Evolutionary conservation across 2,329 filamentous ascomycete genomes (phyloP), one percentile per base, ranked within the genome.

Genomic region (Colletotrichum somersetense): DNA sequence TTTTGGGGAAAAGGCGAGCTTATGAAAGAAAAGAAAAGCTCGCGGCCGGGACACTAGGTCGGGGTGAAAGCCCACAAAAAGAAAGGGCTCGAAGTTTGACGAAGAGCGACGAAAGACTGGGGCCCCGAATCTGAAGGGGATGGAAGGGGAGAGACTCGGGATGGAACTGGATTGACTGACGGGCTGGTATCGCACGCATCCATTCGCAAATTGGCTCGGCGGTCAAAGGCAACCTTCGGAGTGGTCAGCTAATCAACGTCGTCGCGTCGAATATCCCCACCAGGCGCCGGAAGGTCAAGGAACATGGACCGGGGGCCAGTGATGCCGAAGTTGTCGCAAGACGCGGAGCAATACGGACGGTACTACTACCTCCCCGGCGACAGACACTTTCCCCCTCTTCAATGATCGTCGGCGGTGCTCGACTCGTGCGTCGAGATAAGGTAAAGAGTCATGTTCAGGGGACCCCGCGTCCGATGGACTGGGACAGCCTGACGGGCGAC

Each of bases 1-100:
- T n/a, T 56, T 44, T 52, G 42, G 61, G n/a, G 67, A 55, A 46
- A 71, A 30, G 44, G n/a, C 58, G 46, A 58, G 38, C 12, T 67
- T 44, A 55, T 48, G 46, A 48, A 48, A 46, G 18, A 44, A 48
- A 48, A 58, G 52, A 72, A 56, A 72, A 59, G 57, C 18, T 40
- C 50, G 52, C 65, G 23, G 61, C 35, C 46, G 61, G 46, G 46
- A 52, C 61, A 35, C 46, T 52, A 50, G 59, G 23, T 38, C 10
- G 48, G 53, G 53, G 52, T 10, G 2, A 12, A 42, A 66, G 61
- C 16, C 70, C 70, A 66, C 69, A 66, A 72, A 68, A 72, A 72
- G 66, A 69, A 70, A 69, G 66, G 70, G 66, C 70, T 69, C 70
- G 66, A 69, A 69, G 35, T 70, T 71, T 72, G 55, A 68, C 52